phyloP scores from a whole-genome alignment of 257 asterid species.

The Fraxinus americana region DNA sequence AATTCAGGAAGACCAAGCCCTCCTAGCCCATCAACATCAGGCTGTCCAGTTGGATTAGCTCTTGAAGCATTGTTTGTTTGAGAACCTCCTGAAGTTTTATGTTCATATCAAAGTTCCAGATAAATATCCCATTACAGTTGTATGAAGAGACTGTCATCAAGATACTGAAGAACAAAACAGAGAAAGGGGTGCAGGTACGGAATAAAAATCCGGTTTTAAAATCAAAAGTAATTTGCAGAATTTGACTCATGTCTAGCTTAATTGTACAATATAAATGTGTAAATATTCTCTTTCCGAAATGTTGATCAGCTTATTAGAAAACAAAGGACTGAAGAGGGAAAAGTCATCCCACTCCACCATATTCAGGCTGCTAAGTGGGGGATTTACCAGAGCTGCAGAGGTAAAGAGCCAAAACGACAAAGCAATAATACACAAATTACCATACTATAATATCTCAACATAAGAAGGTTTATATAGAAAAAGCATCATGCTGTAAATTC shows the following conservation, averaged over 20 bases:
- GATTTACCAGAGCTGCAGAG: neutral
- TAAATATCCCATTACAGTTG: neutral
- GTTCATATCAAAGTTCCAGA: constrained; percentile 13
- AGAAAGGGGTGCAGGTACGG: neutral
- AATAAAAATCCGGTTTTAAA: neutral
- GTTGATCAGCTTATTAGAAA: neutral
- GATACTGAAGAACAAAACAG: neutral
- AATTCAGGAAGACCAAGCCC: constrained; percentile 50
- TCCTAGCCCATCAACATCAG: constrained; percentile 47
- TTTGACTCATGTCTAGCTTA: neutral
- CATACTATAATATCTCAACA: neutral
- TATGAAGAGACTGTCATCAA: neutral
- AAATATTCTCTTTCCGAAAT: neutral
- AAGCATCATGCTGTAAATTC: neutral
- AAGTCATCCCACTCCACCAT: neutral
- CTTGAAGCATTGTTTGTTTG: constrained; percentile 43
- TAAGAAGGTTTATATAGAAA: neutral
- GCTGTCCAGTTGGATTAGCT: constrained; percentile 43
- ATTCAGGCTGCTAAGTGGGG: neutral
- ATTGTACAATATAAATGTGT: constrained; percentile 17
- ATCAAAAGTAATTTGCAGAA: neutral
- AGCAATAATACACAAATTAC: neutral
- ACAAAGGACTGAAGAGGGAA: neutral
- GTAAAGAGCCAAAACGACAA: neutral
- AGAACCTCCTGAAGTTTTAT: constrained; percentile 37